Evolutionary conservation across 768 basidiomycete genomes (phyloP), one percentile per base, ranked within the genome.

Genomic region (Tylopilus plumbeoviolaceoides): DNA sequence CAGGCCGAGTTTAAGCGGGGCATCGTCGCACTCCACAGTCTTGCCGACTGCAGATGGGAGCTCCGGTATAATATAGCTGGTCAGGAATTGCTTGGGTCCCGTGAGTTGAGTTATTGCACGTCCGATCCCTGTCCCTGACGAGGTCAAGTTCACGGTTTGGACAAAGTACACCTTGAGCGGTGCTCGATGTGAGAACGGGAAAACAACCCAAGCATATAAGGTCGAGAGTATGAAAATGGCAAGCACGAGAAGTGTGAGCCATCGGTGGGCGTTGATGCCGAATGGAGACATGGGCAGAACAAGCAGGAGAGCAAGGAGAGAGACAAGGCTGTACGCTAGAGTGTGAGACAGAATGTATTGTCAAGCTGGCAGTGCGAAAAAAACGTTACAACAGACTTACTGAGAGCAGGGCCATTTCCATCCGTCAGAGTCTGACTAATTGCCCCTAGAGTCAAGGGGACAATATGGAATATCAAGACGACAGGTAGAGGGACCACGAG

Each of bases 101-200:
- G 72, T 75, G 5, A 86, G 63, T 11, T 68, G 62, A 1, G 83
- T 81, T 1, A 68, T 69, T 0, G 71, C 70, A 12, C 65, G 69
- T n/a, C 67, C 62, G 7, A 60, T 56, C 28, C 54, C 47, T 12
- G 55, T 56, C n/a, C 63, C 58, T 3, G 62, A 61, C 8, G 67
- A 51, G 28, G 62, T 58, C 36, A 89, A 67, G 44, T 77, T 71
- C 7, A 89, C 71, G 2, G 63, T 72, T 63, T 91, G 89, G 45
- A 76, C 75, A 75, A 90, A 91, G 67, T 75, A 88, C 1, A 89
- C 68, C 57, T 88, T 89, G 61, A 90, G 69, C 0, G 87, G 88
- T 5, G 78, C 66, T 20, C 77, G 65, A 38, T 73, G 68, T 15
- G 79, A 78, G 72, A 91, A 91, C 0, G 89, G 89, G 69, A 83